phyloP scores from a whole-genome alignment of 768 basidiomycete species.

The Gloeopeniophorella convolvens region DNA sequence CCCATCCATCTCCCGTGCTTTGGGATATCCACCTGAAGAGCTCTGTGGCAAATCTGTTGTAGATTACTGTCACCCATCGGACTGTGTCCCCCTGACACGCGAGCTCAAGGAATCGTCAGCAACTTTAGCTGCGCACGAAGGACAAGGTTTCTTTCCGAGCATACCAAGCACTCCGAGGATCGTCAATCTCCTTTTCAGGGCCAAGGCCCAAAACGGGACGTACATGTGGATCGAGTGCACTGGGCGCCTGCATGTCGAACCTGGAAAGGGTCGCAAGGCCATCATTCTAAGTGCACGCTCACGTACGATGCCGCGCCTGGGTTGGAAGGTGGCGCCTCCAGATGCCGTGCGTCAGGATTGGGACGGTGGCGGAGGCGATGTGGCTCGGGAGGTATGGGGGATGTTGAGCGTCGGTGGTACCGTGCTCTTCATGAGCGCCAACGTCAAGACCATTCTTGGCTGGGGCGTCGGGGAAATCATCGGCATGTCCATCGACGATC shows the following conservation, averaged over 20 bases:
- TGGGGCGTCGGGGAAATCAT: slow-evolving; percentile 49
- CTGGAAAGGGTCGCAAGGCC: slow-evolving; percentile 90
- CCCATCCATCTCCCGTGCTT: slow-evolving; percentile 65
- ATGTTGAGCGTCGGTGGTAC: slow-evolving; percentile 39
- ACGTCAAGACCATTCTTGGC: slow-evolving; percentile 58
- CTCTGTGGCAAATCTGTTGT: slow-evolving; percentile 72
- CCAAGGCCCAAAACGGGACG: slow-evolving; percentile 52
- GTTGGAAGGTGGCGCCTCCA: slow-evolving; percentile 54
- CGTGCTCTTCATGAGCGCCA: slow-evolving; percentile 44
- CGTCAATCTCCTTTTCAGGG: slow-evolving; percentile 84
- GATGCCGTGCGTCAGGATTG: slow-evolving; percentile 25
- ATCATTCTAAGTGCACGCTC: slow-evolving; percentile 85
- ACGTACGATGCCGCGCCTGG: slow-evolving; percentile 53
- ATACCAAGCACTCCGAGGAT: slow-evolving; percentile 35
- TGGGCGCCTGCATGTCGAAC: slow-evolving; percentile 87
- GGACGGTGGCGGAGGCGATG: slow-evolving; percentile 21
- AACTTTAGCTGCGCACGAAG: slow-evolving; percentile 19
- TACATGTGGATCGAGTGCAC: slow-evolving; percentile 90
- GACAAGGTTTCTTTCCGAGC: slow-evolving; percentile 16
- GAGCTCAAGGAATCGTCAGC: slow-evolving; percentile 74
- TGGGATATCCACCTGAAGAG: slow-evolving; percentile 84
- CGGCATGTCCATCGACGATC: slow-evolving; percentile 38
- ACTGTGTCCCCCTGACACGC: slow-evolving; percentile 85
- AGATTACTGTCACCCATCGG: slow-evolving; percentile 84
- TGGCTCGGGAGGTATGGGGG: slow-evolving; percentile 48